phyloP scores from a whole-genome alignment of 768 basidiomycete genomes.

The Russula earlei region DNA sequence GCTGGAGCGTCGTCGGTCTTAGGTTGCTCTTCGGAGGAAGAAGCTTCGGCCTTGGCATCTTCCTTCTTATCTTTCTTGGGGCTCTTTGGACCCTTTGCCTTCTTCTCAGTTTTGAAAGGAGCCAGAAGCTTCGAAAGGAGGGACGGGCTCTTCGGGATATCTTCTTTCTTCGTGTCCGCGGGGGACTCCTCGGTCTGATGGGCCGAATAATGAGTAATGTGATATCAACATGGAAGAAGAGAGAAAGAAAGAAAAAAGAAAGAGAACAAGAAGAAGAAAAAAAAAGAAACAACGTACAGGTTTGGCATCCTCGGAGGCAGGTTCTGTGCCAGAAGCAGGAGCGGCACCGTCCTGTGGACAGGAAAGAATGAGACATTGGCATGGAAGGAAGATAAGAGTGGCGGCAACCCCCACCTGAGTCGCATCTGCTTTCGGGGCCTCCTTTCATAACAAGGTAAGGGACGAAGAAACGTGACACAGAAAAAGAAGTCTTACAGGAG shows the following conservation, averaged over 20 bases:
- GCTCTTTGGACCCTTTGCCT: constrained; percentile 46
- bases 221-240: no score
- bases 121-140: constrained; percentile 71
- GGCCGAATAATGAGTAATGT: neutral
- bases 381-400: neutral
- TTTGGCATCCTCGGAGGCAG: constrained; percentile 27
- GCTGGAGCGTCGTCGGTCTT: constrained; percentile 43
- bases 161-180: constrained; percentile 56
- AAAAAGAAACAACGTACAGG: constrained; percentile 29
- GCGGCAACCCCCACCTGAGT: constrained; percentile 28
- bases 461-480: constrained; percentile 6
- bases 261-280: no score
- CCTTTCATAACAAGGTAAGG: constrained; percentile 24
- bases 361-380: constrained; percentile 1
- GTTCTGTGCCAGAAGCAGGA: constrained; percentile 27
- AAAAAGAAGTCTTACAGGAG: constrained; percentile 26
- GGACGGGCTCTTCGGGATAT: constrained; percentile 71
- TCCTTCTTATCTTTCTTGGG: constrained; percentile 75
- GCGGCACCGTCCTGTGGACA: constrained; percentile 34
- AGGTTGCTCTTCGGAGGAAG: constrained; percentile 33
- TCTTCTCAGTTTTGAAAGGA: constrained; percentile 51
- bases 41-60: constrained; percentile 42
- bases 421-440: constrained; percentile 34
- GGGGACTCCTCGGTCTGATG: constrained; percentile 38
- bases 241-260: no score